phyloP scores from a whole-genome alignment of 179 eudicot genomes.

The Spinacia oleracea region DNA sequence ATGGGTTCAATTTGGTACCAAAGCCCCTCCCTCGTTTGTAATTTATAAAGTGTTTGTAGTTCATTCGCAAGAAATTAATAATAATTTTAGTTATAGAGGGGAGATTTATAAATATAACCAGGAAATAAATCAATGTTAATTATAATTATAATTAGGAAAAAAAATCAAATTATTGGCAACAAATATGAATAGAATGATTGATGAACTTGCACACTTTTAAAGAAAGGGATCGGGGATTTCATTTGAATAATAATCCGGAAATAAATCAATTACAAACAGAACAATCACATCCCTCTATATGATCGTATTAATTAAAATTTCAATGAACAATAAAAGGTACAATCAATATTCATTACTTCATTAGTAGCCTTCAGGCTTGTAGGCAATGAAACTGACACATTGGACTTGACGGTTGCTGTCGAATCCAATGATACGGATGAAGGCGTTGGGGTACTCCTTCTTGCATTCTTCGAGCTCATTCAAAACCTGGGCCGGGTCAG shows the following conservation, averaged over 20 bases:
- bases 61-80: no score
- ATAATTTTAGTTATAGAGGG: no score
- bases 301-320: no score
- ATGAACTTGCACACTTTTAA: neutral
- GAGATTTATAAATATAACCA: no score
- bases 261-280: neutral
- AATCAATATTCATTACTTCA: no score
- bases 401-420: conserved; percentile 73
- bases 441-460: conserved; percentile 70
- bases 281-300: neutral
- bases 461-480: conserved; percentile 61
- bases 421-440: conserved; percentile 71
- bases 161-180: no score
- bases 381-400: conserved; percentile 56
- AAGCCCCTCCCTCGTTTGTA: no score
- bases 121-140: no score
- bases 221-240: neutral
- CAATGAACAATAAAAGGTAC: no score
- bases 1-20: no score
- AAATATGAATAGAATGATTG: neutral
- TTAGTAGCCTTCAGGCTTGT: conserved; percentile 29
- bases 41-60: no score
- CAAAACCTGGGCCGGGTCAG: conserved; percentile 59
- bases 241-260: neutral
- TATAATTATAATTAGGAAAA: no score